Evolutionary conservation across 495 filamentous ascomycete species (phyloP), one percentile per base, ranked within the genome.

Genomic region (Gamarada debralockiae): DNA sequence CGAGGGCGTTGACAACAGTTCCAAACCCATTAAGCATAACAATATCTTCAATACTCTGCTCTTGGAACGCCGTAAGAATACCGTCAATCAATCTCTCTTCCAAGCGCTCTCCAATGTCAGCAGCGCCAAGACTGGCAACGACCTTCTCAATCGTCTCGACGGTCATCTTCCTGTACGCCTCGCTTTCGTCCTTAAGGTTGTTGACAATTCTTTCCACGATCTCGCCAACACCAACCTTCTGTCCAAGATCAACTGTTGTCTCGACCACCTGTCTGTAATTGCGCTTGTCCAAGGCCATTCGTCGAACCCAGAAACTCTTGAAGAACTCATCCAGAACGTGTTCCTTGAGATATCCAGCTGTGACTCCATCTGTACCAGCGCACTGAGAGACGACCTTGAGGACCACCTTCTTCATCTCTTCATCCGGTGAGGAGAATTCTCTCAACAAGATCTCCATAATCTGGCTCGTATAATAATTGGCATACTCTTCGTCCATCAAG

Each of bases 351-450:
- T 97, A 99, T 42, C 82, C 82, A 37, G 90, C 87, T 52, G 95
- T 97, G 12, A 99, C 93, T 71, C 95, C 95, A 61, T 92, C 85
- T 0, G 93, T 97, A 59, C 86, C 85, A 14, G 92, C 87, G 67
- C 93, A 97, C 64, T 97, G 95, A n/a, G 90, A 96, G 14, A 97
- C 84, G 31, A 97, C 95, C 70, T 97, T 97, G 33, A 97, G 70
- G 10, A 97, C 93, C 2, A 97, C 92, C 72, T 97, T 97, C 74
- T 99, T 99, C 95, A 99, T 99, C 69, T 99, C 95, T 66, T 99
- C 95, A 58, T 99, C 95, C 0, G 92, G 93, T 2, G 90, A 96
- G 10, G 90, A 85, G 60, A 97, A 97, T 66, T 99, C 95, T 56
- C 95, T 85, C 23, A 97, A 79, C 21, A 99, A 76, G 65, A 97